Conservation (phyloP, 2,329 filamentous ascomycete species). For the Colletotrichum navitas region DNA sequence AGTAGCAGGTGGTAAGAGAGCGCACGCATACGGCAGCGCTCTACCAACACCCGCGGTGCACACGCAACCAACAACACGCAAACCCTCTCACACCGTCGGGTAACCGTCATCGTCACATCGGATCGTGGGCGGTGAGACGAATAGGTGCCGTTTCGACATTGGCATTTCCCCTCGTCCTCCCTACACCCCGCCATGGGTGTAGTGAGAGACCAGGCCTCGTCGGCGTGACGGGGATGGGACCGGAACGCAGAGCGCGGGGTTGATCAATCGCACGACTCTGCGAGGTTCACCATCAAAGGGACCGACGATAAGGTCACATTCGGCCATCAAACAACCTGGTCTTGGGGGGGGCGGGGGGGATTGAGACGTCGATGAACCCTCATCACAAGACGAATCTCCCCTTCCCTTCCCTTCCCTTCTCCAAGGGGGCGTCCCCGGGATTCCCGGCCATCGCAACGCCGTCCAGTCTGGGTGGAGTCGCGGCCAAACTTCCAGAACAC, state of each 20-base stretch:
- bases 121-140: not conserved
- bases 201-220: too few relatives aligned
- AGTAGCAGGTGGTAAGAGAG: not conserved
- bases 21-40: not conserved
- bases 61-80: not conserved
- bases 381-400: not conserved
- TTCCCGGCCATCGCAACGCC: not conserved
- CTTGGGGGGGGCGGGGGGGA: too few relatives aligned
- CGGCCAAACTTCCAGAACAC: not conserved
- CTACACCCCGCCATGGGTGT: not conserved
- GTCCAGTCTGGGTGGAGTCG: not conserved
- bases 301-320: too few relatives aligned
- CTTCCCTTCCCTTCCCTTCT: too few relatives aligned
- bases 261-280: not conserved
- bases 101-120: not conserved
- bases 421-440: conserved; percentile 14
- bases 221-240: too few relatives aligned
- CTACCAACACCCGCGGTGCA: not conserved
- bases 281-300: too few relatives aligned
- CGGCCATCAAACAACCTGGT: not conserved
- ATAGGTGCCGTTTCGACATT: too few relatives aligned
- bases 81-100: not conserved
- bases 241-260: too few relatives aligned
- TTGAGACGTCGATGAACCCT: not conserved
- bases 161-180: not conserved